Base-by-base conservation (phyloP, 805 yeast genomes). In the Martiniozyma abietophila region DNA sequence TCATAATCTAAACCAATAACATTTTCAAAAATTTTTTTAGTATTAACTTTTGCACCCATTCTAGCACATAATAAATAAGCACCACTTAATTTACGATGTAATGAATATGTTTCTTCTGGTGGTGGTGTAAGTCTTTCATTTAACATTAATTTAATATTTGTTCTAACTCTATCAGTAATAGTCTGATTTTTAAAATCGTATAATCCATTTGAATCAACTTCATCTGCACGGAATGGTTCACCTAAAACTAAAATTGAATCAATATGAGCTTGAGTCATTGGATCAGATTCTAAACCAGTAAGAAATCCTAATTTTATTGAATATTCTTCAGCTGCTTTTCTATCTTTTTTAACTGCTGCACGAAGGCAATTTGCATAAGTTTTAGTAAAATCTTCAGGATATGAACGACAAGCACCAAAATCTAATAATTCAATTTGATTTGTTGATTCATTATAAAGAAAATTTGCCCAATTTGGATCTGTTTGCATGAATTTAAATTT, bases 391-490 rank as follows among this genome's bases (percentile, higher is more conserved):
- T 71, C 71, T 25, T 67, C 71, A 16, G 74, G 64, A 55, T 75
- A 92, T 21, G 74, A 81, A 43, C 97, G 69, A 5, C 96, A 80
- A 1, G 98, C 97, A 31, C 98, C 98, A 59, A 92, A 92, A 60
- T 92, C 98, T 34, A 92, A 63, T 36, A 92, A 64, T 56, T 89
- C 96, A 38, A 92, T 74, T 54, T 80, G 76, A 18, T 71, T 59
- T 2, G 86, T 75, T n/a, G 62, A 46, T 22, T 65, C 65, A 51
- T 92, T 86, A 62, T 82, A 86, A 40, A 92, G 60, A 61, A 92
- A 92, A 56, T 92, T 92, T 29, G 98, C 96, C 98, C 98, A 92
- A 57, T 92, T 92, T 33, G 98, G 98, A 61, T 92, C 98, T 1
- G 97, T 89, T 61, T 92, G 98, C 98, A 92, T 92, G 61, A 80